Evolutionary conservation across 2,329 filamentous ascomycete species (phyloP), one percentile per base, ranked within the genome.

Genomic region (Fusarium floridanum): DNA sequence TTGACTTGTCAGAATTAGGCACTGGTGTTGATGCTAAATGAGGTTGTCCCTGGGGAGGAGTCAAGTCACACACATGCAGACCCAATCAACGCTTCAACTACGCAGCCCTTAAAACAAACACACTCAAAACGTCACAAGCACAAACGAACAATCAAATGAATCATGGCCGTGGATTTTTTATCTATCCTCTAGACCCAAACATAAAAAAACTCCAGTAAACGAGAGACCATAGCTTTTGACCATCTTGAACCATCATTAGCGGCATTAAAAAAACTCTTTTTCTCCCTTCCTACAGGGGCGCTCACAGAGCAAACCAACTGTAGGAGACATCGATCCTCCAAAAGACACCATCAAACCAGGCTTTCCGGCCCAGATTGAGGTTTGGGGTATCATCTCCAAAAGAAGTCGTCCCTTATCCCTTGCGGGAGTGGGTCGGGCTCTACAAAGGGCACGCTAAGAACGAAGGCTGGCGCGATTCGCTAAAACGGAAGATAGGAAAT

Each of bases 171-270:
- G 64, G 69, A 73, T 77, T 77, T 77, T 77, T 75, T 78, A 61
- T 77, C 76, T 77, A 78, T 70, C 74, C 75, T 68, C 71, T 77
- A 78, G 74, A 75, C 70, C 70, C 76, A 62, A 64, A 61, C 64
- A 73, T 57, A 63, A 10, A 60, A 27, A 68, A 75, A 71, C 73
- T 68, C 71, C 71, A 76, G 64, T 73, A 73, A 75, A 67, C 48
- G 70, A 75, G 69, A 76, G 70, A 76, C 69, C 56, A 60, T 29
- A 55, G 27, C 50, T 55, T 55, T 55, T 55, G 22, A 57, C 53
- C 53, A 57, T 57, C 53, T 37, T 36, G 73, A 76, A 77, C 72
- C 74, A 70, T 71, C 70, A 76, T 78, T 78, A 72, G 64, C 67
- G 63, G 73, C 75, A 78, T 78, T 75, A 77, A 59, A 77, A 59